Base-by-base conservation (phyloP, 495 filamentous ascomycete genomes). In the Lindgomyces ingoldianus region DNA sequence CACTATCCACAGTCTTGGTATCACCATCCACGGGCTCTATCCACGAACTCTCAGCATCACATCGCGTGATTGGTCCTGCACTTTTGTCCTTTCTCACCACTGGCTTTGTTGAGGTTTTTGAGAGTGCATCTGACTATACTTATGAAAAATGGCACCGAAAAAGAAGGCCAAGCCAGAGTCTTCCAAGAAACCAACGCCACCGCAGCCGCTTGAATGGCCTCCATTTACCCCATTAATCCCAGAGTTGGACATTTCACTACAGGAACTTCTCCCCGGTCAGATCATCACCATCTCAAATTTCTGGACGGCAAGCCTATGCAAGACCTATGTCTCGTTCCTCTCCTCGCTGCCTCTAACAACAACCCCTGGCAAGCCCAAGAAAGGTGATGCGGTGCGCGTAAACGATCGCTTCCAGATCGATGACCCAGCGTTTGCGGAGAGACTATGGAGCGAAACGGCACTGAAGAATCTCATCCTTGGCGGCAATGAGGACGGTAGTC, bases 321-420 rank as follows among this genome's bases (percentile, higher is more conserved):
- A 87, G 70, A 87, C 83, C 41, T 96, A 93, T 75, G 83, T 91
- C 12, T 81, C 82, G 6, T 96, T 94, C 70, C 84, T 96, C 0
- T 80, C 83, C n/a, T 83, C 80, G 0, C 76, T 96, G 19, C 87
- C 91, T 0, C 77, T 97, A 33, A 81, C 80, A 16, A 96, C 92
- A 0, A 96, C 93, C 0, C 91, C 91, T 0, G 89, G 87, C 0
- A 87, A 87, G 50, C 92, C 93, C 6, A 95, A 92, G 77, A 86
- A 85, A 65, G 93, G 90, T 46, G 86, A 95, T 44, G 93, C 93
- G 0, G 75, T 93, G 26, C 81, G 93, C 19, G 89, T 96, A 44
- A 98, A 98, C 73, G 93, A 97, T 72, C 86, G 93, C 27, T 94
- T 89, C 73, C 90, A 96, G 77, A 80, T 94, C 42, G 79, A 90